Percentiles rank a stretch among this genome's conserved stretches.
Evolutionary conservation across 1,139 yeast species (phyloP).

Genomic region (Yamadazyma trypodendri): DNA sequence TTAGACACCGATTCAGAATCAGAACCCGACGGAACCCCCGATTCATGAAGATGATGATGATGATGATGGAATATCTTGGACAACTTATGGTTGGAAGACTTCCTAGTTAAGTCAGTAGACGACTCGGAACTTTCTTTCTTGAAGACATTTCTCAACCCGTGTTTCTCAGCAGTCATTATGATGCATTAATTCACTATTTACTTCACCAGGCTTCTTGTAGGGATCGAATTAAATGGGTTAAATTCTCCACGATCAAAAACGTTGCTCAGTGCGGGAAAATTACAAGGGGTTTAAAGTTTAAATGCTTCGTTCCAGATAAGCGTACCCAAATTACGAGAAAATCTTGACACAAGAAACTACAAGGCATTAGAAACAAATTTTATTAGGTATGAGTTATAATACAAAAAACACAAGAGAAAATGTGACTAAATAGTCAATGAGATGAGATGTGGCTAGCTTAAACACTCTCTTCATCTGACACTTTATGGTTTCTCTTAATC

Average conservation of each 20-base stretch:
- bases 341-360: not conserved
- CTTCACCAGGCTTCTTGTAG: too few relatives aligned
- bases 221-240: not conserved
- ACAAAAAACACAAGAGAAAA: slow-evolving; percentile 1
- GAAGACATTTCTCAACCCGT: slow-evolving; percentile 21
- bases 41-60: slow-evolving; percentile 9
- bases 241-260: not conserved
- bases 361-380: not conserved
- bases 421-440: too few relatives aligned
- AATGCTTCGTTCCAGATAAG: not conserved
- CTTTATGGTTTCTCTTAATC: slow-evolving; percentile 66
- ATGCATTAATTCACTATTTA: not conserved
- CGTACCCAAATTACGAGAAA: not conserved
- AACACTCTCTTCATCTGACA: slow-evolving; percentile 61
- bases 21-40: not conserved
- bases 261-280: slow-evolving; percentile 3
- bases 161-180: slow-evolving; percentile 16
- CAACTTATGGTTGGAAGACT: slow-evolving; percentile 24
- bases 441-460: slow-evolving; percentile 19
- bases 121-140: slow-evolving; percentile 19
- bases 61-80: slow-evolving; percentile 28
- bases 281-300: slow-evolving; percentile 3
- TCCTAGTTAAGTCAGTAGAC: slow-evolving; percentile 11
- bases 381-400: slow-evolving; percentile 4
- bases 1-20: slow-evolving; percentile 9